Base-by-base conservation (phyloP, 306 rosid genomes). In the Arachis hypogaea region DNA sequence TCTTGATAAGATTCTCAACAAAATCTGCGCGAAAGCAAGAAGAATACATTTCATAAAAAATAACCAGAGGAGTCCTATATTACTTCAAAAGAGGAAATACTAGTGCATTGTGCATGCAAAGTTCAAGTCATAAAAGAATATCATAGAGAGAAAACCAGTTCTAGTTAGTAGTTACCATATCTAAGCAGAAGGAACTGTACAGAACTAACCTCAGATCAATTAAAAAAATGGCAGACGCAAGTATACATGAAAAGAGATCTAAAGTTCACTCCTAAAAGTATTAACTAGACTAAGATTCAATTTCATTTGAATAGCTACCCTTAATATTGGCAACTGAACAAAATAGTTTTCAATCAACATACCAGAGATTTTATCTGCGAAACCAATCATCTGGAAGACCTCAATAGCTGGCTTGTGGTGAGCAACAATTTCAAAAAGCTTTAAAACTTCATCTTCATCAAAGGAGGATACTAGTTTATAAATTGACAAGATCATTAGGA, bases 331-430 rank as follows among this genome's bases (percentile, higher is more conserved):
- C 33, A 51, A 46, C 36, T 46, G n/a, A 57, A 14, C 59, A 41
- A 44, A 59, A 63, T 36, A 60, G 33, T 44, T 77, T 59, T 58
- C 45, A 71, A 68, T 62, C 57, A 44, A 74, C 85, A 64, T 84
- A 87, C 97, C 89, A 10, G 66, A 73, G 49, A 86, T 62, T 59
- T 78, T 78, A 60, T 82, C 76, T 5, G 69, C 77, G 74, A 86
- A 77, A 56, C 89, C 83, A 46, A 81, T 76, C 22, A 63, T 74
- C 43, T 44, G 74, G 49, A 73, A 86, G 50, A 83, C 59, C 69
- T 83, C 78, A 14, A 74, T 63, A 36, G 86, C 83, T 75, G 77
- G 73, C 79, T 87, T 69, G 50, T 85, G 80, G 59, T 56, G 83
- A 69, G 71, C 80, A 79, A 66, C 68, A 2, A 51, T 11, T 82